These are phyloP conservation scores for Ophiocordyceps camponoti-floridani DNA, from an alignment of 2,329 filamentous ascomycete species.

Conservation along the genomic window DNA sequence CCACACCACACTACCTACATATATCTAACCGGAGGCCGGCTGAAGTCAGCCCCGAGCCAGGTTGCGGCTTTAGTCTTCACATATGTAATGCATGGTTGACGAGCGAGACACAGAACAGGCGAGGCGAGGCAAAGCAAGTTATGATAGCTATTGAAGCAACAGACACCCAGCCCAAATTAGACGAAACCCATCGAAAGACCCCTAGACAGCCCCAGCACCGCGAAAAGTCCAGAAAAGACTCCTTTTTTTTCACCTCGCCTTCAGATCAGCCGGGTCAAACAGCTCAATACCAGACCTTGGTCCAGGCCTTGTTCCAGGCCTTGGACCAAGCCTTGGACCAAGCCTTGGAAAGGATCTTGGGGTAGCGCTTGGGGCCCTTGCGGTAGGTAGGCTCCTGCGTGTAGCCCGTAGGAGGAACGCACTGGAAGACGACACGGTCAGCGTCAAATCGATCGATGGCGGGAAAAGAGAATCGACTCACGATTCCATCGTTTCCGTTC, in stretches of 20 bases:
- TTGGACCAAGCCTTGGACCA: background rate
- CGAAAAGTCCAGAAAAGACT: background rate
- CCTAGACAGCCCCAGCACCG: background rate
- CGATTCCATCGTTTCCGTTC: background rate
- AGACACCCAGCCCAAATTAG: no score
- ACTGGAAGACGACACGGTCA: background rate
- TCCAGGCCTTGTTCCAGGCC: background rate
- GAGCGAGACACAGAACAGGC: no score
- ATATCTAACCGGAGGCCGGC: no score
- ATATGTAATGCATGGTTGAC: no score
- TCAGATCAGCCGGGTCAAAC: background rate
- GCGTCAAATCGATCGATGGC: background rate
- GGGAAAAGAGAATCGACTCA: background rate
- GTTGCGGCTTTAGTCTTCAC: no score
- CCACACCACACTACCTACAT: no score
- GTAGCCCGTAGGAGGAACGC: background rate
- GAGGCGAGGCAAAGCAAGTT: no score
- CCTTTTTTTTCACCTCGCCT: background rate
- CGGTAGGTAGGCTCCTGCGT: background rate
- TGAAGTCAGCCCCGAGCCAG: no score
- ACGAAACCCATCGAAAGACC: background rate
- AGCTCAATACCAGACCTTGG: background rate
- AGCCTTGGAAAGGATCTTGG: background rate
- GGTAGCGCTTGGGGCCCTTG: background rate
- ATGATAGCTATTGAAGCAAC: no score